Evolutionary conservation across 441 rosid species (phyloP).

Genomic region (Erodium trifolium): DNA sequence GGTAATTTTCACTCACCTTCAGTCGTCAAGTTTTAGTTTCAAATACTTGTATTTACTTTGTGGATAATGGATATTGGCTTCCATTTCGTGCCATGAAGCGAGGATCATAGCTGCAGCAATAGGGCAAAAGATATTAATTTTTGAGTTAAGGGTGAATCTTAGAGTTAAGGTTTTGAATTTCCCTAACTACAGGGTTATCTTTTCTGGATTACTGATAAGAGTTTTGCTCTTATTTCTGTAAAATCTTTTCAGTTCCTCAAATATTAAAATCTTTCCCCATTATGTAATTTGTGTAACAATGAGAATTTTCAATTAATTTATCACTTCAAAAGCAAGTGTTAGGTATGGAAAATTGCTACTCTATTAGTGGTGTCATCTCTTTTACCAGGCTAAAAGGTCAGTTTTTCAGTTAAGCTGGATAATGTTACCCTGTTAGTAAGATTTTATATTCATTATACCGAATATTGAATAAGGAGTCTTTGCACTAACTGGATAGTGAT

Average conservation of each 20-base stretch:
- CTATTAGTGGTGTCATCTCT: background rate
- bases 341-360: background rate
- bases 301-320: background rate
- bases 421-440: background rate
- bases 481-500: background rate
- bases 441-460: background rate
- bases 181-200: background rate
- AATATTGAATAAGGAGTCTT: background rate
- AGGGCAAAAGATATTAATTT: no score
- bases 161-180: no score
- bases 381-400: background rate
- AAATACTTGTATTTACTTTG: conserved; percentile 1
- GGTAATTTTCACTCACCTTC: conserved; percentile 29
- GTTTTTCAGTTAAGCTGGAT: background rate
- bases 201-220: background rate
- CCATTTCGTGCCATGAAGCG: no score
- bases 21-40: conserved; percentile 10
- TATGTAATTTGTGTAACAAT: background rate
- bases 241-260: background rate
- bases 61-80: no score
- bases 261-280: background rate
- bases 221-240: background rate
- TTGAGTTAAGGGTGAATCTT: no score
- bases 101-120: no score
- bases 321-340: background rate